Evolutionary conservation across 768 basidiomycete species (phyloP).

Genomic region (Russula compacta): DNA sequence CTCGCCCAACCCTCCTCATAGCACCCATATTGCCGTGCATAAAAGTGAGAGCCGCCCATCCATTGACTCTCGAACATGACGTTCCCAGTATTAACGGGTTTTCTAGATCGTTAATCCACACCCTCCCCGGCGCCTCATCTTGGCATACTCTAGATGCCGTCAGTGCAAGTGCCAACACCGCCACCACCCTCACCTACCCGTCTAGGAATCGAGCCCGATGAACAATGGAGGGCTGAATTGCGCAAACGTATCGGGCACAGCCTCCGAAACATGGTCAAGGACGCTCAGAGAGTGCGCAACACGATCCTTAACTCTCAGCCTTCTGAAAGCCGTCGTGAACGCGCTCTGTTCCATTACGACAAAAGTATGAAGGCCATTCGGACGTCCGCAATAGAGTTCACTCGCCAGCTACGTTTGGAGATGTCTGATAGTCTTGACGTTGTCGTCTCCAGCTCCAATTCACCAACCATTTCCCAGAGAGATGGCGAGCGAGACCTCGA

Average conservation of each 20-base stretch:
- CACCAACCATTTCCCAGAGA: constrained; percentile 10
- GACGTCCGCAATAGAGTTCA: constrained; percentile 15
- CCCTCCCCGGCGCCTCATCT: constrained; percentile 7
- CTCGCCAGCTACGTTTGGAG: constrained; percentile 6
- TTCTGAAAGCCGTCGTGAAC: constrained; percentile 3
- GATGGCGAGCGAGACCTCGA: not conserved
- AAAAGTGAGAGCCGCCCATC: not conserved
- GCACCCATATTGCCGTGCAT: constrained; percentile 2
- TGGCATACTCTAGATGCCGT: constrained; percentile 15
- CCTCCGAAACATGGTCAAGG: constrained; percentile 13
- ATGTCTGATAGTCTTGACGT: constrained; percentile 14
- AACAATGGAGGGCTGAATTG: constrained; percentile 16
- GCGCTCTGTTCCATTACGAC: constrained; percentile 6
- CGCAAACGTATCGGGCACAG: constrained; percentile 13
- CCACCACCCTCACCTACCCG: constrained; percentile 11
- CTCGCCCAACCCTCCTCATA: constrained; percentile 2
- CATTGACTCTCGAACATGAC: not conserved
- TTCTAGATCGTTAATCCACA: constrained; percentile 11
- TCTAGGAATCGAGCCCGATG: constrained; percentile 16
- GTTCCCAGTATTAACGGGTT: not conserved
- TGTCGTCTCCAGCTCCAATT: constrained; percentile 1
- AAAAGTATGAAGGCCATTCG: constrained; percentile 16
- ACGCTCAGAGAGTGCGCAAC: constrained; percentile 11
- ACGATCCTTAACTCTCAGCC: not conserved
- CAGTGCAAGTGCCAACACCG: constrained; percentile 6